phyloP scores from a whole-genome alignment of 1,284 basidiomycete genomes.

The Sanghuangporus sanghuang region DNA sequence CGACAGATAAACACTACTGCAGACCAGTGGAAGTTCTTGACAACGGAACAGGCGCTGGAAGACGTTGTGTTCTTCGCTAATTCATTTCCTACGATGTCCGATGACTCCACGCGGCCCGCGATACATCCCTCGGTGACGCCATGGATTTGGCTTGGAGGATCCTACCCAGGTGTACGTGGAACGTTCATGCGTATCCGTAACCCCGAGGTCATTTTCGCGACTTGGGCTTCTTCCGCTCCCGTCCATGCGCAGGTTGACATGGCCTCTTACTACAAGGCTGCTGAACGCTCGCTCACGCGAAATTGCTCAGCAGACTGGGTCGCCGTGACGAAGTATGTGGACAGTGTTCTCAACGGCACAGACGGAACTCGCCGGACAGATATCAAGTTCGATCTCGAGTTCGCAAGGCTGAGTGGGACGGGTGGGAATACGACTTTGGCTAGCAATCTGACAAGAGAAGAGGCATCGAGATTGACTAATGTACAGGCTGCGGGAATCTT shows the following conservation, averaged over 20 bases:
- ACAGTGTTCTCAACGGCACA: constrained; percentile 32
- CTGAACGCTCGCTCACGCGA: constrained; percentile 43
- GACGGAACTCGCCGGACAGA: constrained; percentile 30
- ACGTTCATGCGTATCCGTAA: constrained; percentile 31
- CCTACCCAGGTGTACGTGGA: constrained; percentile 36
- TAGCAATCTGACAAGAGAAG: constrained; percentile 28
- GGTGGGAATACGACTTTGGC: constrained; percentile 36
- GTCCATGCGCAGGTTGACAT: constrained; percentile 47
- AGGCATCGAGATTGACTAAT: constrained; percentile 33
- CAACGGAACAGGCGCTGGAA: constrained; percentile 52
- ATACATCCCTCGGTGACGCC: constrained; percentile 39
- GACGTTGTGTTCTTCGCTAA: constrained; percentile 55
- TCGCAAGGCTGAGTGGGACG: constrained; percentile 37
- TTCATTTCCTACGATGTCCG: constrained; percentile 30
- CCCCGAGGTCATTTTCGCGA: constrained; percentile 40
- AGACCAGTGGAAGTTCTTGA: constrained; percentile 51
- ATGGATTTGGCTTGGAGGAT: constrained; percentile 46
- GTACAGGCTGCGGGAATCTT: constrained; percentile 37
- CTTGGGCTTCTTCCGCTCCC: constrained; percentile 47
- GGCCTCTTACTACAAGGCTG: constrained; percentile 45
- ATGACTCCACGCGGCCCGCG: constrained; percentile 23
- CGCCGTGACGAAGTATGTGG: constrained; percentile 41
- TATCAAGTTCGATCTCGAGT: constrained; percentile 38
- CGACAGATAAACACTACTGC: constrained; percentile 40
- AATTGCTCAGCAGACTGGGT: constrained; percentile 52